These are phyloP conservation scores for Dioscorea cayenensis DNA, from an alignment of 116 monocot species.

Conservation along the genomic window DNA sequence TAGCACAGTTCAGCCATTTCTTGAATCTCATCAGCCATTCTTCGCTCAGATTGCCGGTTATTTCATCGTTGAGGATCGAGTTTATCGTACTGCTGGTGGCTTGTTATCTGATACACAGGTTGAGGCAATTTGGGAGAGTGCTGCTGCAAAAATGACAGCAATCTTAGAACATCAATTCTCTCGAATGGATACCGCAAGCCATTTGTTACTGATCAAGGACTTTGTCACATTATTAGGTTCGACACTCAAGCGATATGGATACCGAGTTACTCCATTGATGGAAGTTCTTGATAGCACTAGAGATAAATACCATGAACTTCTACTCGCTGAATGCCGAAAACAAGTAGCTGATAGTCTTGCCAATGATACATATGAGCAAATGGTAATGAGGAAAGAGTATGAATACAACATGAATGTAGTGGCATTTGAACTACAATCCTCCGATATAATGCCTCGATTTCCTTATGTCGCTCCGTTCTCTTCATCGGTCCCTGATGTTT, in stretches of 20 bases:
- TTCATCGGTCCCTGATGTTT: slow-evolving; percentile 72
- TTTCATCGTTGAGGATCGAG: slow-evolving; percentile 87
- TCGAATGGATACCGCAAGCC: slow-evolving; percentile 60
- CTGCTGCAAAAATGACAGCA: slow-evolving; percentile 50
- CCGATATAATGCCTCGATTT: slow-evolving; percentile 62
- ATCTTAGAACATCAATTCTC: slow-evolving; percentile 70
- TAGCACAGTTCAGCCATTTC: slow-evolving; percentile 56
- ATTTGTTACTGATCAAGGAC: slow-evolving; percentile 90
- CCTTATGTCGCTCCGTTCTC: slow-evolving; percentile 81
- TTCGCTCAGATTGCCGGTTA: slow-evolving; percentile 80
- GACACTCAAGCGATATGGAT: slow-evolving; percentile 61
- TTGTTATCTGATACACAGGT: slow-evolving; percentile 68
- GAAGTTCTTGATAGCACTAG: slow-evolving; percentile 63
- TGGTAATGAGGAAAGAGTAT: slow-evolving; percentile 80
- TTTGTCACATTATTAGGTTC: slow-evolving; percentile 70
- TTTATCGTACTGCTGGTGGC: slow-evolving; percentile 64
- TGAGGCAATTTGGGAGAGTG: slow-evolving; percentile 73
- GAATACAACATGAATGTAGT: slow-evolving; percentile 87
- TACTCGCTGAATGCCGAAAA: slow-evolving; percentile 66
- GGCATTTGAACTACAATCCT: slow-evolving; percentile 60
- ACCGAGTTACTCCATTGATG: slow-evolving; percentile 48
- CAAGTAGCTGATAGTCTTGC: slow-evolving; percentile 48
- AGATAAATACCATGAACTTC: slow-evolving; percentile 88
- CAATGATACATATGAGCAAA: slow-evolving; percentile 69
- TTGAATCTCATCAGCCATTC: slow-evolving; percentile 88